Base-by-base conservation (phyloP, 805 yeast species). In the Ogataea wickerhamii region DNA sequence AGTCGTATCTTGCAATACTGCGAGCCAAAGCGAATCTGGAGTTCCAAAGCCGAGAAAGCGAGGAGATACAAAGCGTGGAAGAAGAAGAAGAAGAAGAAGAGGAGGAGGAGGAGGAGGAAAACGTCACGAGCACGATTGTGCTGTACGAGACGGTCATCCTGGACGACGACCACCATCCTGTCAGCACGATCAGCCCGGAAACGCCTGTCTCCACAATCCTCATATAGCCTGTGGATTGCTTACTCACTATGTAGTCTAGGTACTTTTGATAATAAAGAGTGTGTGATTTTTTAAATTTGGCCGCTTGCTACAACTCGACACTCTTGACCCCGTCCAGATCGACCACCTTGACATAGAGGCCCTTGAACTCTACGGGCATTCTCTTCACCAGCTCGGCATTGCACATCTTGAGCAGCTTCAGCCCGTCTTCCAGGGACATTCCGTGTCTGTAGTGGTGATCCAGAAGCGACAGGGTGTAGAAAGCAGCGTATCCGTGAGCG, bases 401-500 rank as follows among this genome's bases (percentile, higher is more conserved):
- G 65, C 97, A 88, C 56, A 71, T 56, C 46, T 77, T 70, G 58
- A 89, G 72, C 51, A 93, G 70, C 32, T 79, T 71, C 43, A 91
- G 58, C 2, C 97, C 98, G 43, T 87, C 91, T 26, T 80, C 87
- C 28, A 76, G 62, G 5, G 75, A 67, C 80, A 89, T 76, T 51
- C 80, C 89, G 29, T 79, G 71, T 58, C 81, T 75, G 66, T 89
- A 88, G 64, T 88, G 96, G 51, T 82, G 88, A 67, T 93, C 98
- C 49, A 93, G 71, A 47, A 91, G 68, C 2, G 98, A 85, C 62
- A 87, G 74, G 22, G 95, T 80, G 62, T 93, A 93, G 64, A 91
- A 93, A 2, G 94, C 95, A n/a, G 98, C 95, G 58, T 93, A 93
- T 10, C 98, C 98, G 61, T 93, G 98, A 2, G 98, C 98, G 13